Conservation (phyloP, 1,139 yeast species). For the Sugiyamaella japonica region DNA sequence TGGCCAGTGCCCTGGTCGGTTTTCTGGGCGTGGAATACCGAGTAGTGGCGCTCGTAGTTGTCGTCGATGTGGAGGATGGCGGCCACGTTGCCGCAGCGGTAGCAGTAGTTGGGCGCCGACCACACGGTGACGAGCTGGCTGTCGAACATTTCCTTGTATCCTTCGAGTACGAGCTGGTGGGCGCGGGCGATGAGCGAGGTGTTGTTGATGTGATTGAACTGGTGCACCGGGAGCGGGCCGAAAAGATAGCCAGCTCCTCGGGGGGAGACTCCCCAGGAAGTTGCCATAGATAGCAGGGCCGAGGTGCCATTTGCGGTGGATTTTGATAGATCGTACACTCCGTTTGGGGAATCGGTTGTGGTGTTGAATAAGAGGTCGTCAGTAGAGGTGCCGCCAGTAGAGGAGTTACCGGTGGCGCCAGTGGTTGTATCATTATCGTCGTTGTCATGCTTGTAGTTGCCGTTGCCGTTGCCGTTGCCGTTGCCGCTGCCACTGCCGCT, state of each 20-base stretch:
- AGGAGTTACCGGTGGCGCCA: no score
- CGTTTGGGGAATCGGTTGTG: not conserved
- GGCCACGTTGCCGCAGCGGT: conserved; percentile 93
- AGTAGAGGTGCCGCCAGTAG: no score
- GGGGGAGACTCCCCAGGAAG: conserved; percentile 86
- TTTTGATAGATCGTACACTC: conserved; percentile 12
- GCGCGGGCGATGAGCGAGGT: conserved; percentile 92
- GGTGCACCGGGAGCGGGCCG: conserved; percentile 78
- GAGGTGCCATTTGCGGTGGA: not conserved
- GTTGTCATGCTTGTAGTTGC: not conserved
- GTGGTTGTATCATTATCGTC: not conserved
- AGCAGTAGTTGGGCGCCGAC: conserved; percentile 94
- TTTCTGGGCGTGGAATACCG: conserved; percentile 80
- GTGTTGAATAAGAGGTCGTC: no score
- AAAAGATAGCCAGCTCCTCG: conserved; percentile 97
- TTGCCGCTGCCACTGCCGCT: no score
- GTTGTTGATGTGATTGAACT: conserved; percentile 73
- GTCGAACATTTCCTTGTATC: conserved; percentile 84
- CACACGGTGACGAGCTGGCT: conserved; percentile 87
- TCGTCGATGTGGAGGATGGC: conserved; percentile 83
- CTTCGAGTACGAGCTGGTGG: conserved; percentile 97
- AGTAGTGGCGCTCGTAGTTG: conserved; percentile 65
- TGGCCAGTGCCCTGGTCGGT: conserved; percentile 54
- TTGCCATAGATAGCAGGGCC: conserved; percentile 11
- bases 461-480: no score